Evolutionary conservation across 164 flowering plant genomes (phyloP).

Genomic region (Paratinospora sagittata): DNA sequence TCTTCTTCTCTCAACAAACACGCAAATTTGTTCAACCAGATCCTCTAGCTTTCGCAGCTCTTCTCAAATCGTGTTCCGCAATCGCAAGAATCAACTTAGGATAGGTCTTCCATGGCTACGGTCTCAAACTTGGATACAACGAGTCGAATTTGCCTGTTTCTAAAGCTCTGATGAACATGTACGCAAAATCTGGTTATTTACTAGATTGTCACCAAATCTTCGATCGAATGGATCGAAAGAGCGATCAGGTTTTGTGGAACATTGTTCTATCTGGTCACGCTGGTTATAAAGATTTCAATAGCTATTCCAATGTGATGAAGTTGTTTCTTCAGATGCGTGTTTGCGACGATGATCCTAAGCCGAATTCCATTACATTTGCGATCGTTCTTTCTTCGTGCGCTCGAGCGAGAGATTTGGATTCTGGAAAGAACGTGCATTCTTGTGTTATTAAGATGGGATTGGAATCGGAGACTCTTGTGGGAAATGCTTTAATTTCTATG

Average conservation of each 20-base stretch:
- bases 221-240: constrained; percentile 21
- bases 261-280: constrained; percentile 60
- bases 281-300: constrained; percentile 23
- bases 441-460: constrained; percentile 52
- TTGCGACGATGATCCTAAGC: constrained; percentile 31
- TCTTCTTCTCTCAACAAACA: constrained; percentile 3
- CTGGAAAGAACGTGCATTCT: constrained; percentile 52
- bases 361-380: constrained; percentile 54
- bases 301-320: constrained; percentile 26
- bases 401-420: constrained; percentile 28
- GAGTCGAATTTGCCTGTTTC: constrained; percentile 30
- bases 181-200: constrained; percentile 56
- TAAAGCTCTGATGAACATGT: constrained; percentile 72
- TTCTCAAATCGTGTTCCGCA: constrained; percentile 60
- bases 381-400: constrained; percentile 60
- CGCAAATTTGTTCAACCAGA: constrained; percentile 7
- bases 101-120: constrained; percentile 44
- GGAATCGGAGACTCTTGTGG: constrained; percentile 56
- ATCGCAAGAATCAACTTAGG: constrained; percentile 36
- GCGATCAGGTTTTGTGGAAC: constrained; percentile 70
- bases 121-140: constrained; percentile 48
- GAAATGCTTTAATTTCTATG: constrained; percentile 69
- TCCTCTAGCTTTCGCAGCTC: constrained; percentile 33
- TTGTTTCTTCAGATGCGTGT: constrained; percentile 41
- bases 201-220: constrained; percentile 44